A percentile compares a stretch with the other conserved stretches of the same genome.
Evolutionary conservation across 2,329 filamentous ascomycete species (phyloP).

Genomic region (Fusarium sp.): DNA sequence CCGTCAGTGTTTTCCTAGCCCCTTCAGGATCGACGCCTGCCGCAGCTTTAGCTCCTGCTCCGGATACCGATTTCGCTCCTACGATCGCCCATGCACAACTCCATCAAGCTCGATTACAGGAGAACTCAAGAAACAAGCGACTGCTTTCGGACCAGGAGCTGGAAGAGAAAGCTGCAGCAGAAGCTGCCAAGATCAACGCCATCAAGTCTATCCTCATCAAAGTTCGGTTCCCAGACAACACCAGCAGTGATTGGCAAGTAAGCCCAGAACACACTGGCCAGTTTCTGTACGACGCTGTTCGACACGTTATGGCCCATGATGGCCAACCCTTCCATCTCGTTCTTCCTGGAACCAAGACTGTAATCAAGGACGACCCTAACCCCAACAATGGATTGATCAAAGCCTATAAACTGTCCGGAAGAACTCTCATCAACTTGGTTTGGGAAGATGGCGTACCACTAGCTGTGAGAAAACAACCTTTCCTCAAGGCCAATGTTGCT

Average conservation of each 20-base stretch:
- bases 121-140: slow-evolving; percentile 75
- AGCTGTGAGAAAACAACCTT: slow-evolving; percentile 64
- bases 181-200: slow-evolving; percentile 72
- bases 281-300: slow-evolving; percentile 79
- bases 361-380: slow-evolving; percentile 60
- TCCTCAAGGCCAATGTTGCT: slow-evolving; percentile 69
- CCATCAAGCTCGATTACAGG: slow-evolving; percentile 75
- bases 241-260: slow-evolving; percentile 78
- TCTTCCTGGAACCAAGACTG: slow-evolving; percentile 65
- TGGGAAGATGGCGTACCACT: slow-evolving; percentile 75
- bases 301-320: slow-evolving; percentile 73
- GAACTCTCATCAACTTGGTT: slow-evolving; percentile 78
- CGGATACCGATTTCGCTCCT: slow-evolving; percentile 80
- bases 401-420: slow-evolving; percentile 75
- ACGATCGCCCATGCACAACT: slow-evolving; percentile 80
- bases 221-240: slow-evolving; percentile 89
- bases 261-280: slow-evolving; percentile 74
- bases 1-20: slow-evolving; percentile 80
- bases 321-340: slow-evolving; percentile 78
- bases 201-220: slow-evolving; percentile 78
- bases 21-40: slow-evolving; percentile 79
- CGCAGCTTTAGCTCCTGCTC: slow-evolving; percentile 74
- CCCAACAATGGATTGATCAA: slow-evolving; percentile 71
- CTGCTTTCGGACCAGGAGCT: slow-evolving; percentile 86
- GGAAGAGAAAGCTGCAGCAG: slow-evolving; percentile 73